phyloP scores from a whole-genome alignment of 306 rosid species.

The Sicyos baderoa region DNA sequence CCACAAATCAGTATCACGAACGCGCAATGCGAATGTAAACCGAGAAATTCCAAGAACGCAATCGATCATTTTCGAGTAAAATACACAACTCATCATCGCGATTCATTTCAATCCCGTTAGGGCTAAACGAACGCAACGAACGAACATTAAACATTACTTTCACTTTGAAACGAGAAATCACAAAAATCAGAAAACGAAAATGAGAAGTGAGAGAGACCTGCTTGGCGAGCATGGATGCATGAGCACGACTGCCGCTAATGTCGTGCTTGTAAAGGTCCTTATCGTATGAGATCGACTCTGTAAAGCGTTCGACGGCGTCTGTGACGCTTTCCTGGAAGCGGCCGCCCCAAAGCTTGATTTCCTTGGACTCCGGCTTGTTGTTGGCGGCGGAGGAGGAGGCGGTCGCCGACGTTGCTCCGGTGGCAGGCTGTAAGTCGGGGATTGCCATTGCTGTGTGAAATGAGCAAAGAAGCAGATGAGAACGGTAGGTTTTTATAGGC shows the following conservation, averaged over 20 bases:
- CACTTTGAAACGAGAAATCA: background rate
- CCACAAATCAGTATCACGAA: background rate
- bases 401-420: background rate
- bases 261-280: constrained; percentile 77
- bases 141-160: background rate
- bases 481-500: background rate
- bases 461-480: background rate
- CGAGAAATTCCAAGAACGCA: background rate
- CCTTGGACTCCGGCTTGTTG: constrained; percentile 35
- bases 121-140: background rate
- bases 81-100: background rate
- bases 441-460: constrained; percentile 11
- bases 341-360: constrained; percentile 92
- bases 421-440: background rate
- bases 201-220: constrained; percentile 36
- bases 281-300: constrained; percentile 81
- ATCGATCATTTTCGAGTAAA: background rate
- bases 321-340: constrained; percentile 80
- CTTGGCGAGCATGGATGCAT: constrained; percentile 87
- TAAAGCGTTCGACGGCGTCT: constrained; percentile 80
- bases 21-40: background rate
- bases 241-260: constrained; percentile 75
- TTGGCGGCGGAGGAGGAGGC: background rate
- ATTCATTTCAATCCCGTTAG: background rate
- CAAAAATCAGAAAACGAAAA: background rate